Conservation (phyloP, 345 rosid genomes). For the Chamaenerion angustifolium region DNA sequence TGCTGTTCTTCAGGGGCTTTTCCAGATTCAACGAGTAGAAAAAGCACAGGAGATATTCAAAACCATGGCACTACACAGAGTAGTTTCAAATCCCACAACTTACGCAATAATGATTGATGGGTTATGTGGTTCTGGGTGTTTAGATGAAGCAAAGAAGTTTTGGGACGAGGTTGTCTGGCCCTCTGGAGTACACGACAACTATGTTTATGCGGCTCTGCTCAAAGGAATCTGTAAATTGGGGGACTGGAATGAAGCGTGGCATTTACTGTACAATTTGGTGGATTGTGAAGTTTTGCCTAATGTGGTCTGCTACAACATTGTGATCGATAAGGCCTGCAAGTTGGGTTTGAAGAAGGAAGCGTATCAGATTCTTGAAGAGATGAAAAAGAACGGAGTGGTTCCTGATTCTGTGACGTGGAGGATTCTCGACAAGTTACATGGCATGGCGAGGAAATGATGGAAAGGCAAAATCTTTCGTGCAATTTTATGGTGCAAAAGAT, state of each 20-base stretch:
- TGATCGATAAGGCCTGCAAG: conserved; percentile 61
- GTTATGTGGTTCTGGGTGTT: conserved; percentile 27
- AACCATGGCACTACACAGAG: conserved; percentile 37
- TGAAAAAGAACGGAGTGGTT: conserved; percentile 48
- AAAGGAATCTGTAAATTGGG: conserved; percentile 56
- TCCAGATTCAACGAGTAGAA: conserved; percentile 26
- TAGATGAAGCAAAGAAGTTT: conserved; percentile 55
- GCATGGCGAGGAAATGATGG: conserved; percentile 3
- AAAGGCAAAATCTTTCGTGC: neutral
- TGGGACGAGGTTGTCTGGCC: conserved; percentile 84
- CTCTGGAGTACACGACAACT: conserved; percentile 52
- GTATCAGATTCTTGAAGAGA: conserved; percentile 58
- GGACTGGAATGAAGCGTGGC: conserved; percentile 47
- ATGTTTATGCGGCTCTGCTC: conserved; percentile 63
- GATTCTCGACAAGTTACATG: conserved; percentile 59
- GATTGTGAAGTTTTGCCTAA: conserved; percentile 62
- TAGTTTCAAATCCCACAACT: conserved; percentile 34
- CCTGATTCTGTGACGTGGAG: conserved; percentile 92
- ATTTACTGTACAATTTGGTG: conserved; percentile 63
- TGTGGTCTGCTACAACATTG: conserved; percentile 49
- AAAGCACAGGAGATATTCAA: conserved; percentile 41
- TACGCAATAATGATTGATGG: conserved; percentile 47
- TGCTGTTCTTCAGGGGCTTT: conserved; percentile 51
- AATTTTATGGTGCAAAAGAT: conserved; percentile 1
- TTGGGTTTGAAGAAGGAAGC: conserved; percentile 67